Evolutionary conservation across 345 rosid species (phyloP), one percentile per base, ranked within the genome.

Genomic region (Aegle marmelos): DNA sequence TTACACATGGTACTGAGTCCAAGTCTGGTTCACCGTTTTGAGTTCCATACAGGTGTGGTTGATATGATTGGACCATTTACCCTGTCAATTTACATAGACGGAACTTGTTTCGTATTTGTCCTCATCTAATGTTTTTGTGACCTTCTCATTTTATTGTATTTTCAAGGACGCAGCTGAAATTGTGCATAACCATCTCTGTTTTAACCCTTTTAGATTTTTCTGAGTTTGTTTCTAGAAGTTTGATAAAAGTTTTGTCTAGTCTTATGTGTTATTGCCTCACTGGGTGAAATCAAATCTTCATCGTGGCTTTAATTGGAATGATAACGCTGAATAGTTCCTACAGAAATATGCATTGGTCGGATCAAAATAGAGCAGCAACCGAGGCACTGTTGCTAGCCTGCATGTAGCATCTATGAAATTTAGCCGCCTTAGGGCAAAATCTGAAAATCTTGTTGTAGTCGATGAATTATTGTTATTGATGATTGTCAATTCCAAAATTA

Each of bases 41-140:
- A 73, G 53, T 37, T 17, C 76, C 24, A 41, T 54, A 39, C 57
- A 61, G 7, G 72, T 6, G 66, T 60, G 69, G 41, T 28, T 61
- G 77, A 45, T 45, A 41, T 45, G 50, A 74, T 61, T 74, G 74
- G 74, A 53, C 74, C 45, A 30, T 30, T 70, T 11, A 22, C 73
- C 59, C 2, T 17, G 22, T 68, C 72, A 68, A 14, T 68, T 39
- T 5, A 27, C 10, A 36, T 24, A 53, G 74, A 7, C 14, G 48
- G 63, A 7, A 72, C n/a, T 58, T 57, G 14, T n/a, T 57, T n/a
- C 6, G 8, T 72, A 56, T 58, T 24, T 58, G 17, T 14, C 36
- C 22, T 25, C 8, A 14, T 36, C 22, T 57, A 57, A 34, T 34
- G 7, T 22, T n/a, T 58, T 13, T 36, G 54, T 56, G 37, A 58